These are phyloP conservation scores for Yamagishiella unicocca DNA, from an alignment of 139 green algal genomes.

Conservation along the genomic window DNA sequence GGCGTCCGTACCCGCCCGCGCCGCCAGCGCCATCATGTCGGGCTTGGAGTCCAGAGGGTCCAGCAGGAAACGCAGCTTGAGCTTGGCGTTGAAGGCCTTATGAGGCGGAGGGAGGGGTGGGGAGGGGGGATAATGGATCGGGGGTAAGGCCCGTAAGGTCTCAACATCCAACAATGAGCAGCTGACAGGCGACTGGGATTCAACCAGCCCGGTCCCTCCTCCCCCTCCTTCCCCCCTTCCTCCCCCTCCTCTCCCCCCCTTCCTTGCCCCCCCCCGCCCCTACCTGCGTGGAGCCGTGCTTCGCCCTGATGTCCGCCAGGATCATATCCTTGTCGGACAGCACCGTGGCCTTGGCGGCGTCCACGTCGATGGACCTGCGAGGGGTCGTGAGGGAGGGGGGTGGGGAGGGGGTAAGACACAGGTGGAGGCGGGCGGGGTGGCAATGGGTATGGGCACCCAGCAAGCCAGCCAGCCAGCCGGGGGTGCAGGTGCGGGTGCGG, in stretches of 20 bases:
- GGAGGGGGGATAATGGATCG: neutral
- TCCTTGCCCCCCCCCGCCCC: neutral
- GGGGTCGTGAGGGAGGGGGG: neutral
- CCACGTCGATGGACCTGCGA: slow-evolving; percentile 31
- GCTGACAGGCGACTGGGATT: too few relatives aligned
- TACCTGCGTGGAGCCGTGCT: slow-evolving; percentile 21
- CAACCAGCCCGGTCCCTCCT: neutral
- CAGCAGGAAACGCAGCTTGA: slow-evolving; percentile 49
- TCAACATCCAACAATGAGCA: too few relatives aligned
- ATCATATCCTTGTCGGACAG: slow-evolving; percentile 38
- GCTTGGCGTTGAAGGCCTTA: slow-evolving; percentile 45
- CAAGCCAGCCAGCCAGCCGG: too few relatives aligned
- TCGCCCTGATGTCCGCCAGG: slow-evolving; percentile 18
- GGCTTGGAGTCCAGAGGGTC: slow-evolving; percentile 23
- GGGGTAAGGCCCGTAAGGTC: neutral
- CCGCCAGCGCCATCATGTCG: slow-evolving; percentile 23
- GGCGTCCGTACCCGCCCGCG: neutral
- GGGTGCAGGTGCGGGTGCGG: too few relatives aligned
- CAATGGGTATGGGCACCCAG: too few relatives aligned
- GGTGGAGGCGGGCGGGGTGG: too few relatives aligned
- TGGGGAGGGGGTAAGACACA: neutral
- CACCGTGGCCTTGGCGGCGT: slow-evolving; percentile 26
- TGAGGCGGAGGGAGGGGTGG: neutral
- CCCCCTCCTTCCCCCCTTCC: neutral
- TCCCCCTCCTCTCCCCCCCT: neutral